Evolutionary conservation across 2,329 filamentous ascomycete species (phyloP).

Genomic region (Fusarium subtropicale): DNA sequence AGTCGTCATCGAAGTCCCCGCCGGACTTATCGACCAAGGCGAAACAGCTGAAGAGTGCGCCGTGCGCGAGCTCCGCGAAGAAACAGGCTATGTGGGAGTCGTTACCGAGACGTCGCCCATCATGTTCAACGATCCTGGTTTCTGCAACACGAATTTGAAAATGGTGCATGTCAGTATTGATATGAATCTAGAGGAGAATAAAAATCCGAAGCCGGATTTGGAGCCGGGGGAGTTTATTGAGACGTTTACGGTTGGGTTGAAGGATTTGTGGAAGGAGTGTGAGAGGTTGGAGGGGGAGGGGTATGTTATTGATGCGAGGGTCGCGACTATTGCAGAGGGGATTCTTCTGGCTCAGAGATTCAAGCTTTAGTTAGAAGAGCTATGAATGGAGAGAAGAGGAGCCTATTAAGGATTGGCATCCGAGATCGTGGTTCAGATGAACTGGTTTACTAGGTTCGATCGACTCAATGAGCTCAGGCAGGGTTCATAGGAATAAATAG

Average conservation of each 20-base stretch:
- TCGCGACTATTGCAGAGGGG: constrained; percentile 82
- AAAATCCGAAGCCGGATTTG: constrained; percentile 74
- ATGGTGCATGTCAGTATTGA: constrained; percentile 82
- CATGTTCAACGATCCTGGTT: constrained; percentile 75
- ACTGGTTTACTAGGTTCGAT: not conserved
- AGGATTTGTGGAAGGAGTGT: constrained; percentile 73
- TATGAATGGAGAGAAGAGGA: no score
- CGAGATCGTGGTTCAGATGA: not conserved
- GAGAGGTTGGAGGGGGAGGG: constrained; percentile 75
- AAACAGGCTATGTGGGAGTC: constrained; percentile 73
- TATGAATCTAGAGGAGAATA: constrained; percentile 74
- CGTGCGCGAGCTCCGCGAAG: constrained; percentile 72
- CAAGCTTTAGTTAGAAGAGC: constrained; percentile 40
- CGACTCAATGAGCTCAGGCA: not conserved
- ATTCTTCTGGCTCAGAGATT: constrained; percentile 76
- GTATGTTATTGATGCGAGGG: constrained; percentile 81
- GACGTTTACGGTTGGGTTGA: constrained; percentile 76
- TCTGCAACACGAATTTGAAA: constrained; percentile 74
- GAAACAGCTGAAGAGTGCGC: constrained; percentile 72
- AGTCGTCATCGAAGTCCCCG: constrained; percentile 72
- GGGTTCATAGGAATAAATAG: not conserved
- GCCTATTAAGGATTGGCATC: no score
- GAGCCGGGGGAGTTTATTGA: constrained; percentile 88
- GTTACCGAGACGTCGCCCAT: constrained; percentile 69
- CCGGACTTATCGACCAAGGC: constrained; percentile 71